Base-by-base conservation (phyloP, 1,139 yeast species). In the Nematodospora anomalae region DNA sequence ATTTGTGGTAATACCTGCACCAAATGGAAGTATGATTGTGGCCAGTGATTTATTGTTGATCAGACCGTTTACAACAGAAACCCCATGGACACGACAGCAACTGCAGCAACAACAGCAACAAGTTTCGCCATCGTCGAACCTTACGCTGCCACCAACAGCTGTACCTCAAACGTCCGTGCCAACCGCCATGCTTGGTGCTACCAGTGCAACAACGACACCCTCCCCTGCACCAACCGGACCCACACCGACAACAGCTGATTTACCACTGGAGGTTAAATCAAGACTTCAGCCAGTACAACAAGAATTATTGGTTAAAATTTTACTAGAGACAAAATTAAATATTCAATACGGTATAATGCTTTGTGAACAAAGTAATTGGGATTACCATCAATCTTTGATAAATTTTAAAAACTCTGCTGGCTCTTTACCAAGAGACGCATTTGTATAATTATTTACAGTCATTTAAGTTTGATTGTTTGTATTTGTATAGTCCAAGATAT, bases 321-420 rank as follows among this genome's bases (percentile, higher is more conserved):
- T 83, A 60, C 60, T 74, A 32, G 89, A 85, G 47, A 92, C 97
- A 0, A 79, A 81, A 38, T 66, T 92, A 46, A 89, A 78, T 49
- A 69, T 86, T 16, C 85, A 85, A 50, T 92, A 81, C 57, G 87
- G 94, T 1, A 64, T 81, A 24, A 79, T 90, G 88, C 74, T 94
- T 35, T 84, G 92, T 37, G 90, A 89, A 54, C 96, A 89, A 58
- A 88, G 96, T 51, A 74, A 78, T 38, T 90, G 95, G 90, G 84
- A 87, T 59, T 81, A 78, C 50, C 80, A 77, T 33, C 74, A 68
- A 41, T 90, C 96, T 28, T 67, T 79, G 15, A 71, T 72, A 33
- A 81, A 87, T 44, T 92, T 90, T 62, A 78, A 80, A 50, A 80
- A 76, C 47, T 83, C 88, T 23, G 72, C 59, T 14, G 62, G 60